Evolutionary conservation across 371 early-diverging fungal genomes (phyloP).

Genomic region (Amoeboradix gromovi): DNA sequence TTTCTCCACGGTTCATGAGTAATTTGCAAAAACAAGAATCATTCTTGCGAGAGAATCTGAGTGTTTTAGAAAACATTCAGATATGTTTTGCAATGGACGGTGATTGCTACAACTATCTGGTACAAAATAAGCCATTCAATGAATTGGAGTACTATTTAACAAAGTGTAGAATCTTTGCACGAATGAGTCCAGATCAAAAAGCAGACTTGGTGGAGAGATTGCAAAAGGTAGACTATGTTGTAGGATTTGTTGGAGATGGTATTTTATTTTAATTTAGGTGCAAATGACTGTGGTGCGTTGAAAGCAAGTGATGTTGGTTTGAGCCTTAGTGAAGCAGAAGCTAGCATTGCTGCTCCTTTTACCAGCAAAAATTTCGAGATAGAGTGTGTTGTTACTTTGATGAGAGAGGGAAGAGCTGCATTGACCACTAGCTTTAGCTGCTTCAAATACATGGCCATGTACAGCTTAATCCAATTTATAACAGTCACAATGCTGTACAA

Average conservation of each 20-base stretch:
- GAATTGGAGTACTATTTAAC: constrained; percentile 27
- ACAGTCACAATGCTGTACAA: constrained; percentile 57
- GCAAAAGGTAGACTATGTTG: constrained; percentile 60
- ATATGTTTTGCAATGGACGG: neutral
- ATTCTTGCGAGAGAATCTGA: neutral
- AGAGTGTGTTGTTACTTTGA: constrained; percentile 6
- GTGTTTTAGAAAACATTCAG: neutral
- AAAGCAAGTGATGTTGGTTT: constrained; percentile 12
- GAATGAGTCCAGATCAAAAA: constrained; percentile 98
- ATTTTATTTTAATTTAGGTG: too few species aligned
- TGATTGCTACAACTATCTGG: neutral
- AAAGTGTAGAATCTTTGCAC: constrained; percentile 71
- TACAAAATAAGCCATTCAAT: neutral
- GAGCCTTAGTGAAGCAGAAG: constrained; percentile 8
- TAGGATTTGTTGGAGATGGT: constrained; percentile 40
- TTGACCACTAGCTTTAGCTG: constrained; percentile 7
- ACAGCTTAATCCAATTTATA: constrained; percentile 44
- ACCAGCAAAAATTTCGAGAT: constrained; percentile 6
- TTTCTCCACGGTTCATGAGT: neutral
- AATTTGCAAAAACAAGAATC: neutral
- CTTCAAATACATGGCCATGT: constrained; percentile 16
- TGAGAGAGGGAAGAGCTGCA: constrained; percentile 13
- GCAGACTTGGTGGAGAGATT: constrained; percentile 61
- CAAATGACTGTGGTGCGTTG: constrained; percentile 17
- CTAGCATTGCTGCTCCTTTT: constrained; percentile 9